Base-by-base conservation (phyloP, 495 filamentous ascomycete species). In the Podospora pseudopauciseta region DNA sequence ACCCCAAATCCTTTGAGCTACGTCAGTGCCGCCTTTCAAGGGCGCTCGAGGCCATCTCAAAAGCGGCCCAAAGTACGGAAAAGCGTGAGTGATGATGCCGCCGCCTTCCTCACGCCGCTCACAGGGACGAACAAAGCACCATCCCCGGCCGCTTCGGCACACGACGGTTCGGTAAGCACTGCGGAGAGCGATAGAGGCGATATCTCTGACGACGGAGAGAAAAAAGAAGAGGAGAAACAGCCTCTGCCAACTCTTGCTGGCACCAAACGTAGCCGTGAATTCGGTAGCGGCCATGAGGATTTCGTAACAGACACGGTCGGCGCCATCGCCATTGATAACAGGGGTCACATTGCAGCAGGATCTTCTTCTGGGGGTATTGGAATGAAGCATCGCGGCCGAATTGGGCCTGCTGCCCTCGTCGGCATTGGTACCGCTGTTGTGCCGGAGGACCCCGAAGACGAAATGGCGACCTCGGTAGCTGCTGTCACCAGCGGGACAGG, bases 361-460 rank as follows among this genome's bases (percentile, higher is more conserved):
- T 96, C 96, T 3, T 98, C 95, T 6, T 99, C 95, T 60, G 95
- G 95, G n/a, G 95, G 95, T 6, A 98, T 98, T 70, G 96, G 96
- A 18, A 97, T 99, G 93, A 99, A 99, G 73, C 93, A 95, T 78
- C 85, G 87, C 60, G 95, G 95, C 27, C 88, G 95, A 57, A 84
- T 96, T 72, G 95, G 95, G 3, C 95, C 95, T 44, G 95, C 95
- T 26, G 95, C 95, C 6, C 82, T 99, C 15, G 91, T 97, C 23
- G 94, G 94, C 13, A 86, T 99, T 63, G 95, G 95, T 56, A 93
- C 93, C 18, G 87, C 90, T 64, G 90, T 97, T 13, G 85, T 96
- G n/a, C 93, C 93, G 0, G 78, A 82, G 16, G 76, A 79, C 66
- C 86, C 90, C 54, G 80, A 81, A 2, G 83, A 86, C 53, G 75